Evolutionary conservation across 1,284 basidiomycete species (phyloP), one percentile per base, ranked within the genome.

Genomic region (Fomitopsis schrenkii): DNA sequence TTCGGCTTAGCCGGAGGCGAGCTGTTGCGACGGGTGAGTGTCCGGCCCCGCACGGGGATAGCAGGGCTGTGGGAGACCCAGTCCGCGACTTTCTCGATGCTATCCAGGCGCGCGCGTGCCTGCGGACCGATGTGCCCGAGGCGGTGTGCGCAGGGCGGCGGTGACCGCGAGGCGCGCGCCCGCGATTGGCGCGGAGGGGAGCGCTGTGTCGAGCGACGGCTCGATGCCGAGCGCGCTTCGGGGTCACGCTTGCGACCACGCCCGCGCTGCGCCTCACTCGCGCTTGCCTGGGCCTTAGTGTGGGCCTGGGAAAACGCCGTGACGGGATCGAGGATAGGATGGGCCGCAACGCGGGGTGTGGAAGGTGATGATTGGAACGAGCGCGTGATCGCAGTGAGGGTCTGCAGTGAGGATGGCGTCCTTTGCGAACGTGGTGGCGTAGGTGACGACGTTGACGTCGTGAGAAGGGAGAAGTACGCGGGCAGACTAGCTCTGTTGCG

Each of bases 401-500:
- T 82, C 63, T 80, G 76, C 36, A 75, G 79, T 46, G 84, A 83
- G 44, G 83, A 80, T 41, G 79, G 75, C 14, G 80, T 78, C 61
- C 61, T 69, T 59, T 64, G 70, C 33, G 68, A 66, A 58, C 66
- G 66, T 55, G 67, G 42, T 33, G 68, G 60, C 50, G 66, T 67
- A 30, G 75, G 79, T 9, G 83, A 80, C 28, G 74, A 73, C 60
- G 72, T 75, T 12, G 81, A 73, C 56, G 79, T 79, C 62, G 75
- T 75, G 62, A 91, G 79, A 62, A 90, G 79, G 55, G 88, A 90
- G 72, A 92, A 92, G 74, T 86, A 90, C 9, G 87, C 84, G 17
- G 90, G 90, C 48, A 92, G 81, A 70, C 86, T 89, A 56, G 86
- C 85, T 71, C 90, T 86, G 71, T 86, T 88, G 66, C 83, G 84